Evolutionary conservation across 768 basidiomycete genomes (phyloP).

Genomic region (Clavaria fumosa): DNA sequence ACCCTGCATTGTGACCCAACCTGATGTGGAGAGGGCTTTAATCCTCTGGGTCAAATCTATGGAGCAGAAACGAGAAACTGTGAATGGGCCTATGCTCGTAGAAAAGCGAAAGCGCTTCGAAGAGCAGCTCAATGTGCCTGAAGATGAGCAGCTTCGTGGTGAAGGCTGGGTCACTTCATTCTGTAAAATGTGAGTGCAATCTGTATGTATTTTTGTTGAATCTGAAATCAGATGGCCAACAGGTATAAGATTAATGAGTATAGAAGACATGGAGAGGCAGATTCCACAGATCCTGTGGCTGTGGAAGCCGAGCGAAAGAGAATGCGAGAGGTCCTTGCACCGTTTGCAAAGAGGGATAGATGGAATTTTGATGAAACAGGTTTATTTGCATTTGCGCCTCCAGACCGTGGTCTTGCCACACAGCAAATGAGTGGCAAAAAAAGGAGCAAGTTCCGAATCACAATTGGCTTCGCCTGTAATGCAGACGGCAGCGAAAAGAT

Average conservation of each 20-base stretch:
- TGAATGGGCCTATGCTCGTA: slow-evolving; percentile 16
- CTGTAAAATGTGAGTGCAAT: slow-evolving; percentile 9
- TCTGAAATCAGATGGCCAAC: not conserved
- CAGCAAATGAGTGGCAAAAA: slow-evolving; percentile 22
- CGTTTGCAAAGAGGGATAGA: slow-evolving; percentile 13
- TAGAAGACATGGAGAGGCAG: slow-evolving; percentile 17
- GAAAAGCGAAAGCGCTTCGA: slow-evolving; percentile 16
- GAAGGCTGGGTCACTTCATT: slow-evolving; percentile 15
- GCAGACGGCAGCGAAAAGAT: slow-evolving; percentile 21
- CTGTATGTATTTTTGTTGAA: not conserved
- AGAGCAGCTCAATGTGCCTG: slow-evolving; percentile 15
- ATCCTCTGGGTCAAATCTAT: slow-evolving; percentile 18
- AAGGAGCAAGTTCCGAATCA: slow-evolving; percentile 17
- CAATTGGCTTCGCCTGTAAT: no score
- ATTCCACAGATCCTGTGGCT: slow-evolving; percentile 13
- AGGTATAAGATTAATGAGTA: slow-evolving; percentile 12
- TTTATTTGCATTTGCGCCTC: slow-evolving; percentile 13
- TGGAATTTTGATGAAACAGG: slow-evolving; percentile 17
- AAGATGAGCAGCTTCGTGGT: slow-evolving; percentile 11
- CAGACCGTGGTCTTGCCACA: slow-evolving; percentile 19
- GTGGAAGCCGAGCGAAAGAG: slow-evolving; percentile 12
- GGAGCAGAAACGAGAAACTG: slow-evolving; percentile 15
- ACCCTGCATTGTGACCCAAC: slow-evolving; percentile 18
- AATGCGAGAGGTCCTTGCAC: slow-evolving; percentile 10
- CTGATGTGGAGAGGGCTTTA: slow-evolving; percentile 21